Base-by-base conservation (phyloP, 2,329 filamentous ascomycete genomes). In the Neocucurbitaria cava region DNA sequence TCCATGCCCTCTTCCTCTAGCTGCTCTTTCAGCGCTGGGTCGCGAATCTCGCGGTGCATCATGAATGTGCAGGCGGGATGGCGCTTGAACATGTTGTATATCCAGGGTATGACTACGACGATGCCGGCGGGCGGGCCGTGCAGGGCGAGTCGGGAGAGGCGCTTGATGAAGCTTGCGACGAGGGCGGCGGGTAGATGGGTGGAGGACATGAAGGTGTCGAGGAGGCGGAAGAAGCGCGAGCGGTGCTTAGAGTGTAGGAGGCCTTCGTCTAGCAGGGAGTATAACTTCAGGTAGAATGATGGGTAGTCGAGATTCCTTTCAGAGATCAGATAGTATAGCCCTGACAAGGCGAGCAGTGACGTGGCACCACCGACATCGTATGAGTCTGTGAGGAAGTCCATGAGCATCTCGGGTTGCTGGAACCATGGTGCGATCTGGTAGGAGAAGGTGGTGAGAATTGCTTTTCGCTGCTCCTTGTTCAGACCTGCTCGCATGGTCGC, bases 301-400 rank as follows among this genome's bases (percentile, higher is more conserved):
- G 93, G 92, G 74, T 99, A 99, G 77, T 99, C 95, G 55, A 99
- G 83, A 73, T 99, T 99, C 71, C 91, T 91, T 72, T 95, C 87
- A 61, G 91, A 88, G 65, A 99, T 98, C 47, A 99, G 85, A 73
- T 96, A 95, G 79, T 96, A 99, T 41, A 99, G 88, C 46, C 95
- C 95, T 0, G 91, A 96, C 1, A 99, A 82, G 1, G 96, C 92
- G 18, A 97, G 84, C 4, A 99, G 82, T 4, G 95, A 94, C 43
- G 88, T 92, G 13, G 92, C 89, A 40, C 95, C 95, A 46, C 94
- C 92, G 7, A 88, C 81, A 67, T 97, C 85, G 79, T 96, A 98
- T 26, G 89, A 96, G 77, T 95, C 91, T n/a, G 92, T 96, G 50
- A 99, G 79, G 76, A 98, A 99, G 78, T 99, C 95, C 83, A 96